Percentiles rank a stretch among this genome's conserved stretches.
Conservation (phyloP, 2,329 filamentous ascomycete species). For the Alternaria sp. region DNA sequence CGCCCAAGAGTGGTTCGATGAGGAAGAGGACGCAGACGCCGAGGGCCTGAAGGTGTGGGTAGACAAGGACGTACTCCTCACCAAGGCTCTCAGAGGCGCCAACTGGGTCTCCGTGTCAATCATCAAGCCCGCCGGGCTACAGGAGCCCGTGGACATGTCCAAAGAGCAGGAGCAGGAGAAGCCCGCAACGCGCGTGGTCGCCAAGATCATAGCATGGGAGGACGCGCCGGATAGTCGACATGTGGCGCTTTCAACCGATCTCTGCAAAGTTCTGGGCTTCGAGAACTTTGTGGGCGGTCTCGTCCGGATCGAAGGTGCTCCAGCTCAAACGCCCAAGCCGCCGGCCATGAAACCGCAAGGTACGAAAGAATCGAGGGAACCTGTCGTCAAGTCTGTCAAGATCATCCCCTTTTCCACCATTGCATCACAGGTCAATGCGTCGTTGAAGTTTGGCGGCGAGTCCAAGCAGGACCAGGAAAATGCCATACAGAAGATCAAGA, state of each 20-base stretch:
- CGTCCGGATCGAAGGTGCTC: slow-evolving; percentile 84
- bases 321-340: slow-evolving; percentile 71
- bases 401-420: slow-evolving; percentile 77
- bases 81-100: slow-evolving; percentile 75
- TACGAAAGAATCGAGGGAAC: slow-evolving; percentile 51
- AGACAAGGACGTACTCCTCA: slow-evolving; percentile 75
- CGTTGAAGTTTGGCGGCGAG: slow-evolving; percentile 86
- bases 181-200: slow-evolving; percentile 73
- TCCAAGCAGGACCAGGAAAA: slow-evolving; percentile 84
- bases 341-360: slow-evolving; percentile 51
- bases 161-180: slow-evolving; percentile 67
- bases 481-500: slow-evolving; percentile 71
- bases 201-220: slow-evolving; percentile 78
- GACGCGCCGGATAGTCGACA: slow-evolving; percentile 85
- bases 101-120: slow-evolving; percentile 84
- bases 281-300: slow-evolving; percentile 82
- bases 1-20: slow-evolving; percentile 79
- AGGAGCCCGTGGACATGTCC: slow-evolving; percentile 74
- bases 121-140: slow-evolving; percentile 80
- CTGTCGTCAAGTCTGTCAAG: slow-evolving; percentile 70
- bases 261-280: slow-evolving; percentile 77
- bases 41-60: slow-evolving; percentile 79
- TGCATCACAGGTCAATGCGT: slow-evolving; percentile 64
- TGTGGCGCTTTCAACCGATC: slow-evolving; percentile 75
- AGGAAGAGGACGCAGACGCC: slow-evolving; percentile 57